Evolutionary conservation across 441 rosid genomes (phyloP).

Genomic region (Biscutella auriculata): DNA sequence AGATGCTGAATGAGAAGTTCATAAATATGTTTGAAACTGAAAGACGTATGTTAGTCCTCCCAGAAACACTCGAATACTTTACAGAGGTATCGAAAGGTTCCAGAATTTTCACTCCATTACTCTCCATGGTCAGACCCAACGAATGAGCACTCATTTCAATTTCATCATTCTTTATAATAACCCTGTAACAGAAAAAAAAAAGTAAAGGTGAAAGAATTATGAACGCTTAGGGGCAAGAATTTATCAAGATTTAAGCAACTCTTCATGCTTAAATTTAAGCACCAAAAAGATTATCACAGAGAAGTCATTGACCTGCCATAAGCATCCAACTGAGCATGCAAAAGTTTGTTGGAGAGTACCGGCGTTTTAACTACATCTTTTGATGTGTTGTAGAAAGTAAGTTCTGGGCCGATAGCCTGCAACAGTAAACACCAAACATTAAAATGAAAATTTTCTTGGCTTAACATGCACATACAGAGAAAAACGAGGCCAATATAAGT

Average conservation of each 20-base stretch:
- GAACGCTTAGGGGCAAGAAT: slow-evolving; percentile 3
- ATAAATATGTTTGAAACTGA: slow-evolving; percentile 78
- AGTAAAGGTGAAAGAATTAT: background rate
- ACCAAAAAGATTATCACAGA: background rate
- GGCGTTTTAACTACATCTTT: slow-evolving; percentile 62
- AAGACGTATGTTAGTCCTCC: slow-evolving; percentile 64
- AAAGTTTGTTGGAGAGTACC: slow-evolving; percentile 69
- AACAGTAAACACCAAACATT: slow-evolving; percentile 19
- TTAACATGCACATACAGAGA: slow-evolving; percentile 9
- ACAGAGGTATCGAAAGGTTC: slow-evolving; percentile 88
- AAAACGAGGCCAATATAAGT: slow-evolving; percentile 5
- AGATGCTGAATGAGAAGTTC: slow-evolving; percentile 92
- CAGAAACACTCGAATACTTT: slow-evolving; percentile 79
- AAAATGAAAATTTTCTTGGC: slow-evolving; percentile 7
- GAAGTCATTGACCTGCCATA: slow-evolving; percentile 50
- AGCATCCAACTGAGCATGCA: slow-evolving; percentile 88
- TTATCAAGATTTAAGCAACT: slow-evolving; percentile 3
- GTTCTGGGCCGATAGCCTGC: slow-evolving; percentile 95
- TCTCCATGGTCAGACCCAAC: slow-evolving; percentile 88
- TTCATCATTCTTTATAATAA: slow-evolving; percentile 61
- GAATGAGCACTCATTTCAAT: slow-evolving; percentile 72
- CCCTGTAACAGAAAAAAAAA: slow-evolving; percentile 35
- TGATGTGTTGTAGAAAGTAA: slow-evolving; percentile 78
- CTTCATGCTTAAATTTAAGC: slow-evolving; percentile 2
- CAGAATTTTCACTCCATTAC: slow-evolving; percentile 84